These are phyloP conservation scores for Chrysanthemum makinoi DNA, from an alignment of 129 eudicot species.

Conservation along the genomic window DNA sequence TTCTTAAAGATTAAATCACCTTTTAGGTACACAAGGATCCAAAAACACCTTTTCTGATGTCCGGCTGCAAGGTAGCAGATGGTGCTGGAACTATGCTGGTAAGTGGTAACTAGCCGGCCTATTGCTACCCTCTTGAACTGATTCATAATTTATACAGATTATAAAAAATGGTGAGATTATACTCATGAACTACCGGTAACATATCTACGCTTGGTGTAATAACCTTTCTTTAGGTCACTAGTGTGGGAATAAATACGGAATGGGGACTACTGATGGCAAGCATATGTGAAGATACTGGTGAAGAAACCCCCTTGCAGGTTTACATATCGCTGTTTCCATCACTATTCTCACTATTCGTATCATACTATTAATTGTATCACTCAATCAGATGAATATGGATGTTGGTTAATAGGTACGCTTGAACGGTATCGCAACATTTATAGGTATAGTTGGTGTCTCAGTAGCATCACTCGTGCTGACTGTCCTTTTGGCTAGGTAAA, in stretches of 20 bases:
- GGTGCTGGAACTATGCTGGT: slow-evolving; percentile 98
- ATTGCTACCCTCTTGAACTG: background rate
- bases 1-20: slow-evolving; percentile 19
- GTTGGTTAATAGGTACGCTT: slow-evolving; percentile 64
- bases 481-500: slow-evolving; percentile 75
- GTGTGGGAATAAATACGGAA: slow-evolving; percentile 95
- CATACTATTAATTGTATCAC: background rate
- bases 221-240: slow-evolving; percentile 57
- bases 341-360: background rate
- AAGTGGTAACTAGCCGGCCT: slow-evolving; percentile 54
- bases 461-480: slow-evolving; percentile 69
- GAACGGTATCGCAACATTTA: slow-evolving; percentile 93
- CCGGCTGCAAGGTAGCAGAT: slow-evolving; percentile 98
- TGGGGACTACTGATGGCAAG: slow-evolving; percentile 99
- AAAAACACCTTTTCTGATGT: slow-evolving; percentile 83
- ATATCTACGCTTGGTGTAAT: background rate
- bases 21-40: slow-evolving; percentile 70
- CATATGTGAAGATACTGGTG: slow-evolving; percentile 92
- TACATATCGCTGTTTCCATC: slow-evolving; percentile 4
- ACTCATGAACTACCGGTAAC: background rate
- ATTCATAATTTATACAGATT: background rate
- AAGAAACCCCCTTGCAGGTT: slow-evolving; percentile 99
- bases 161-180: background rate
- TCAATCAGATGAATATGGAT: slow-evolving; percentile 4
- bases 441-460: slow-evolving; percentile 85